phyloP scores from a whole-genome alignment of 495 filamentous ascomycete species.

The Penicillium steckii region DNA sequence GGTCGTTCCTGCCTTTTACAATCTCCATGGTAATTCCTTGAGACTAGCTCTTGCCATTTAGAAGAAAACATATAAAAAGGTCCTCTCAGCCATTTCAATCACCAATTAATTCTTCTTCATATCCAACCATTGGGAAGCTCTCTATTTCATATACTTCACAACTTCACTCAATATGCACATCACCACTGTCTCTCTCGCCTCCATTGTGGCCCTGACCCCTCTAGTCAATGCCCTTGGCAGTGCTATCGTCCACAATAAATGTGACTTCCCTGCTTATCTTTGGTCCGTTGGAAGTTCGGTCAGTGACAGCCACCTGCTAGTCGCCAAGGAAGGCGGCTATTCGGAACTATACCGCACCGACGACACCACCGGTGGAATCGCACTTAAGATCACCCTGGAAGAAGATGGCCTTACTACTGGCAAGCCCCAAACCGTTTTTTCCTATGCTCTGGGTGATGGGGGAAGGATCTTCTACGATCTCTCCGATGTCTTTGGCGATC shows the following conservation, averaged over 20 bases:
- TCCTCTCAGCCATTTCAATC: not conserved
- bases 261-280: conserved; percentile 43
- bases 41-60: too few species aligned
- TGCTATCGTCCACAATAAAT: conserved; percentile 53
- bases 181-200: conserved; percentile 19
- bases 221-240: conserved; percentile 43
- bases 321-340: conserved; percentile 30
- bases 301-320: conserved; percentile 35
- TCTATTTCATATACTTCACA: not conserved
- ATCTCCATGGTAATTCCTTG: not conserved
- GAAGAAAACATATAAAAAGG: too few species aligned
- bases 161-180: conserved; percentile 26
- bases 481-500: conserved; percentile 52
- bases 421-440: conserved; percentile 49
- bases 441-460: conserved; percentile 48
- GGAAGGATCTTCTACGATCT: conserved; percentile 54
- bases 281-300: conserved; percentile 56
- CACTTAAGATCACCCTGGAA: conserved; percentile 52
- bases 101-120: too few species aligned
- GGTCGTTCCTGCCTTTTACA: not conserved
- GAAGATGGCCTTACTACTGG: conserved; percentile 52
- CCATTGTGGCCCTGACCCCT: conserved; percentile 24
- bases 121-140: too few species aligned
- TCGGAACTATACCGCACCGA: conserved; percentile 44
- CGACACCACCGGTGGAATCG: conserved; percentile 47